phyloP scores from a whole-genome alignment of 495 filamentous ascomycete species.

The Thozetella sp. region DNA sequence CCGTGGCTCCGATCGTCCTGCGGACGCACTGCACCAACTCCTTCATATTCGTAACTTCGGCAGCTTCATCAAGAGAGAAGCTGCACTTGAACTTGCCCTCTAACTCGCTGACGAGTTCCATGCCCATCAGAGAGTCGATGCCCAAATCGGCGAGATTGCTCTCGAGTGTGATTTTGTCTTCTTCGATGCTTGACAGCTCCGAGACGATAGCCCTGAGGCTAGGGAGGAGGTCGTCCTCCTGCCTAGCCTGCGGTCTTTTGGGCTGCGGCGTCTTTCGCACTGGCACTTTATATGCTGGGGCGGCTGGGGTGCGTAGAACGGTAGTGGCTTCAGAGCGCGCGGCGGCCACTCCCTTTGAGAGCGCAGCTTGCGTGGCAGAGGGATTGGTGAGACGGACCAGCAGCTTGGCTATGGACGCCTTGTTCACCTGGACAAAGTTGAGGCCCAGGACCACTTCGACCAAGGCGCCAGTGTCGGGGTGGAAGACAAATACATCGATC shows the following conservation, averaged over 20 bases:
- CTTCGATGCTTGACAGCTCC: constrained; percentile 44
- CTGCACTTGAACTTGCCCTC: constrained; percentile 43
- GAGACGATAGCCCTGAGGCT: constrained; percentile 27
- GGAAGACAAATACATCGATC: constrained; percentile 56
- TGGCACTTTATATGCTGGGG: no score
- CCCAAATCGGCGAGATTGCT: constrained; percentile 47
- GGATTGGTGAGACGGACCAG: constrained; percentile 20
- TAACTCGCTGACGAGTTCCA: constrained; percentile 55
- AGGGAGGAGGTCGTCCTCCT: constrained; percentile 14
- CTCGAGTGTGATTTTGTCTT: constrained; percentile 37
- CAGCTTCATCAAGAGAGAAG: constrained; percentile 31
- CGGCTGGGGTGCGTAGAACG: no score
- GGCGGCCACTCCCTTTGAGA: constrained; percentile 1
- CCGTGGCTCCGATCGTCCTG: not conserved
- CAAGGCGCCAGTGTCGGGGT: constrained; percentile 36
- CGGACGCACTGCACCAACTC: constrained; percentile 3
- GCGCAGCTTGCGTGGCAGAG: no score
- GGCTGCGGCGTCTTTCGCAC: no score
- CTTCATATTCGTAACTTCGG: constrained; percentile 30
- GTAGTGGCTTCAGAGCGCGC: no score
- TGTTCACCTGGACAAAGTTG: constrained; percentile 43
- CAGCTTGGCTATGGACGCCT: constrained; percentile 39
- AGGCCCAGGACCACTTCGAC: constrained; percentile 53
- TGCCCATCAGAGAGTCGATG: constrained; percentile 57
- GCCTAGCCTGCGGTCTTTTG: no score